Conservation (phyloP, 345 rosid genomes). For the Atalantia buxifolia region DNA sequence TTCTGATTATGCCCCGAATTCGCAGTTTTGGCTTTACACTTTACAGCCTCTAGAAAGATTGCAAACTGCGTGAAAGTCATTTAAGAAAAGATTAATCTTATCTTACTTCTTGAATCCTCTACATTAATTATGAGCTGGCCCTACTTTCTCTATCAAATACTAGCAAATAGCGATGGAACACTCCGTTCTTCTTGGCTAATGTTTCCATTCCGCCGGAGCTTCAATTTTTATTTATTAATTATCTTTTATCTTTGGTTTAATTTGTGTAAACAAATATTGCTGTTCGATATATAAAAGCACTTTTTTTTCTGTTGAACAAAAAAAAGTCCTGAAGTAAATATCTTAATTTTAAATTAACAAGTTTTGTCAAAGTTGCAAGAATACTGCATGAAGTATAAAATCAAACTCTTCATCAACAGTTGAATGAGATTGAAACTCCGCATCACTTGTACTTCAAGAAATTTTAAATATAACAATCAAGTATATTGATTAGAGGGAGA, state of each 20-base stretch:
- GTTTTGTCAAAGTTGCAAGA: too few relatives aligned
- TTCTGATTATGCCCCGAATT: not conserved
- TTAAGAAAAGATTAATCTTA: not conserved
- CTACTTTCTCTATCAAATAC: not conserved
- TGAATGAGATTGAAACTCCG: too few relatives aligned
- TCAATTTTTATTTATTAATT: too few relatives aligned
- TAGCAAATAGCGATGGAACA: not conserved
- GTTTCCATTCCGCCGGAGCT: not conserved
- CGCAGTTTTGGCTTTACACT: not conserved
- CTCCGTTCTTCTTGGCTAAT: not conserved
- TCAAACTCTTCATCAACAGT: too few relatives aligned
- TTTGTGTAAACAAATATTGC: too few relatives aligned
- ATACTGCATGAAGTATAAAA: too few relatives aligned
- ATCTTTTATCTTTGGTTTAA: too few relatives aligned
- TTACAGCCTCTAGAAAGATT: not conserved
- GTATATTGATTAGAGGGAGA: not conserved
- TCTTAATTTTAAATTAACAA: too few relatives aligned
- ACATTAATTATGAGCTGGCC: not conserved
- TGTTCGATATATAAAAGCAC: too few relatives aligned
- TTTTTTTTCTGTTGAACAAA: too few relatives aligned
- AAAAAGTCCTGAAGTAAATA: too few relatives aligned
- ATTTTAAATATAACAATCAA: not conserved
- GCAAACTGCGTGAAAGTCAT: not conserved
- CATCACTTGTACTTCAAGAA: too few relatives aligned
- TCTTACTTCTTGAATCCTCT: slow-evolving; percentile 1